Base-by-base conservation (phyloP, 2,329 filamentous ascomycete species). In the Colletotrichum sp. region DNA sequence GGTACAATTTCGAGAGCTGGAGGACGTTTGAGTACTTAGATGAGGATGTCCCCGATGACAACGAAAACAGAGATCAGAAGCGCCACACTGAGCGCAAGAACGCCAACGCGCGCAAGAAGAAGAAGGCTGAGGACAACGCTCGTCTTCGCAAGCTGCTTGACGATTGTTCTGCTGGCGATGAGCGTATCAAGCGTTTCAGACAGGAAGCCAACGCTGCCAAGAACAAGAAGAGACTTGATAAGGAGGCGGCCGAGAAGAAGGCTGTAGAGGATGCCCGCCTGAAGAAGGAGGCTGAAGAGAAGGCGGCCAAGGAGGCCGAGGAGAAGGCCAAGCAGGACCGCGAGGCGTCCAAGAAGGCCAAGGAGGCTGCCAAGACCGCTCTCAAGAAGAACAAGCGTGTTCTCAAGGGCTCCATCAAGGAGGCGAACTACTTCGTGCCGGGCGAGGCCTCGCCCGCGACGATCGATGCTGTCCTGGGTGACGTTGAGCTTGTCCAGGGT, bases 331-430 rank as follows among this genome's bases (percentile, higher is more conserved):
- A 98, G 90, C 90, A 89, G 7, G 92, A 95, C 72, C 94, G 94
- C 78, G 95, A 96, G 78, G 90, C 93, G 76, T 87, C 87, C 81
- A 99, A 98, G 92, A 99, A 99, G 91, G 93, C 94, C 75, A 99
- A 98, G 89, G 97, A 99, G 86, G 96, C 96, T 3, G 97, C 97
- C 72, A 99, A 99, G 92, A 98, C 95, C 82, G 97, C 97, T 16
- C 94, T 97, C 80, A 99, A 99, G 94, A 99, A 99, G 94, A 99
- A 99, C 91, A 98, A 98, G 91, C 95, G 97, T 89, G 94, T 98
- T 62, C 92, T 99, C 79, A 95, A 97, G 85, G 93, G 92, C 76
- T 95, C 94, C 77, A 94, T 96, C 86, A 99, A 99, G 90, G 97
- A 99, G 78, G 96, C 94, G 80, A 98, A 98, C 90, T 99, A 99